A percentile compares a stretch with the other conserved stretches of the same genome.
Conservation (phyloP, 2,329 filamentous ascomycete species). For the Neurospora sp. region DNA sequence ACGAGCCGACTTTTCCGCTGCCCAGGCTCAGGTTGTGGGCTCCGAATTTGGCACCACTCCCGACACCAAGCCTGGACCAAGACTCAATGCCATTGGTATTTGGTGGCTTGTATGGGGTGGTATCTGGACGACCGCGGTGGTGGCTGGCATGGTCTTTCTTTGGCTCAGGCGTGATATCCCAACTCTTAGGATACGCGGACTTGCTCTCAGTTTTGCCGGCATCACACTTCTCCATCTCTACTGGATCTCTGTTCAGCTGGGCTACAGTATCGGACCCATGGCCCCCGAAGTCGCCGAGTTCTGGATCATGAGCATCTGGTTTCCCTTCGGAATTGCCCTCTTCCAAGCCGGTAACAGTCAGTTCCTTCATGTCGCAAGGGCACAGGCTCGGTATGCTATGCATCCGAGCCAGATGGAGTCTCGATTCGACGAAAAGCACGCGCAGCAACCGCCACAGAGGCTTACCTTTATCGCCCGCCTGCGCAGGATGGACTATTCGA, state of each 20-base stretch:
- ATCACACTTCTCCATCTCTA: constrained; percentile 32
- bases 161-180: constrained; percentile 30
- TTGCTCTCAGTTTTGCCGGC: constrained; percentile 25
- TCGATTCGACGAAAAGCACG: constrained; percentile 12
- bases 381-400: constrained; percentile 32
- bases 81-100: constrained; percentile 30
- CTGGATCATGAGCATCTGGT: constrained; percentile 58
- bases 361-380: constrained; percentile 47
- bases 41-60: constrained; percentile 25
- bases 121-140: constrained; percentile 30
- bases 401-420: constrained; percentile 13
- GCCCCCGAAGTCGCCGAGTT: constrained; percentile 46
- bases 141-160: constrained; percentile 31
- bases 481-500: constrained; percentile 32
- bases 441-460: constrained; percentile 9
- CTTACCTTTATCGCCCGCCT: constrained; percentile 3
- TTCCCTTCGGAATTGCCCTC: constrained; percentile 55
- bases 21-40: constrained; percentile 13
- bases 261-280: constrained; percentile 29
- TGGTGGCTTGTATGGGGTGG: constrained; percentile 30
- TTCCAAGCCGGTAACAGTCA: constrained; percentile 56
- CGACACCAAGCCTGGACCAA: constrained; percentile 22
- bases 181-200: constrained; percentile 28
- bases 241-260: constrained; percentile 31
- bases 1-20: not conserved